phyloP scores from a whole-genome alignment of 805 yeast species.

The Metschnikowia chrysomelidarum region DNA sequence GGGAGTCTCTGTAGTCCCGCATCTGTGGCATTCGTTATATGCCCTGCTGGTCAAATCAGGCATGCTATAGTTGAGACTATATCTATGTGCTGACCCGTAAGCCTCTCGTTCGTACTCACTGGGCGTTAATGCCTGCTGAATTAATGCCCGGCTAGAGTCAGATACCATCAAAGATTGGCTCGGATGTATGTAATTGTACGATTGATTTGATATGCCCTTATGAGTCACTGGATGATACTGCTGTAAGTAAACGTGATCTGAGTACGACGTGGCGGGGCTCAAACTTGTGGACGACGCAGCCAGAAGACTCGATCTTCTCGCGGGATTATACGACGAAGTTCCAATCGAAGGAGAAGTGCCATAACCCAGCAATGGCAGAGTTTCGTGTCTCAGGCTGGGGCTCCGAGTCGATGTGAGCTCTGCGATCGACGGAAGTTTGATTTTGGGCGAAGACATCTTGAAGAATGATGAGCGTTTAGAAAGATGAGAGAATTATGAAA shows the following conservation, averaged over 20 bases:
- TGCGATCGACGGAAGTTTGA: slow-evolving; percentile 20
- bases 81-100: too few relatives aligned
- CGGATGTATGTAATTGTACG: too few relatives aligned
- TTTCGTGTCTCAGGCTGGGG: background rate
- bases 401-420: slow-evolving; percentile 16
- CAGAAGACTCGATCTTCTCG: slow-evolving; percentile 4
- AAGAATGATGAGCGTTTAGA: too few relatives aligned
- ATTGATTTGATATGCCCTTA: too few relatives aligned
- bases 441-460: slow-evolving; percentile 9
- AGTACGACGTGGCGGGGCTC: slow-evolving; percentile 5
- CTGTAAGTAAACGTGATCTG: too few relatives aligned
- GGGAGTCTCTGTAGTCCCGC: slow-evolving; percentile 47
- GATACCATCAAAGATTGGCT: too few relatives aligned
- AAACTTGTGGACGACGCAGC: slow-evolving; percentile 2
- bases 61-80: too few relatives aligned
- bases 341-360: background rate
- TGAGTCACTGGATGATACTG: too few relatives aligned
- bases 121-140: too few relatives aligned
- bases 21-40: slow-evolving; percentile 41
- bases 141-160: too few relatives aligned
- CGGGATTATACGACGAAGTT: background rate
- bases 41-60: slow-evolving; percentile 21
- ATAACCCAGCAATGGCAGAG: slow-evolving; percentile 3
- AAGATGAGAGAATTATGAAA: too few relatives aligned
- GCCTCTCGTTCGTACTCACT: too few relatives aligned